These are phyloP conservation scores for Verticillium alfalfae DNA, from an alignment of 2,329 filamentous ascomycete species.

Conservation along the genomic window DNA sequence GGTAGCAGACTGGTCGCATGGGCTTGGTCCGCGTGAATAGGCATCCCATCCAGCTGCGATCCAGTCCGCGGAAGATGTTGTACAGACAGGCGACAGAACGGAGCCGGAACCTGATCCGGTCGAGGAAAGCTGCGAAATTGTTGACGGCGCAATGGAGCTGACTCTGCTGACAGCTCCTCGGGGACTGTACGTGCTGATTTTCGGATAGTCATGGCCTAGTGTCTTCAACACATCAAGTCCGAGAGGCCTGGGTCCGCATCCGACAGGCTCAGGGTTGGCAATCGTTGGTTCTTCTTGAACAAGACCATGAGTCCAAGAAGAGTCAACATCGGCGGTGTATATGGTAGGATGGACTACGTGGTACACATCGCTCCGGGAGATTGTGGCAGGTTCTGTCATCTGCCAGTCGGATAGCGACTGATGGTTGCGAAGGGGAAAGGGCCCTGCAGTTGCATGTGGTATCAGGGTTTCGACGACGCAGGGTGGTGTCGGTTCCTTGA, in stretches of 20 bases:
- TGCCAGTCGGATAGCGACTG: conserved; percentile 4
- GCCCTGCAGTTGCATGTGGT: background rate
- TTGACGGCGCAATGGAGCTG: conserved; percentile 14
- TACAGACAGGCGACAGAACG: conserved; percentile 21
- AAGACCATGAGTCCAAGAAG: conserved; percentile 3
- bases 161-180: conserved; percentile 19
- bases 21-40: conserved; percentile 17
- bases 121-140: conserved; percentile 17
- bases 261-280: background rate
- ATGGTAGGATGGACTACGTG: background rate
- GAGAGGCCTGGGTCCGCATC: background rate
- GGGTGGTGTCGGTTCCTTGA: background rate
- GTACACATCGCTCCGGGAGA: background rate
- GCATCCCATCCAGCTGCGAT: conserved; percentile 5
- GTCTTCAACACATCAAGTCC: background rate
- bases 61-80: conserved; percentile 16
- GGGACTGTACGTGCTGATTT: conserved; percentile 6
- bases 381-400: background rate
- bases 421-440: background rate
- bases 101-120: conserved; percentile 14
- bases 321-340: background rate
- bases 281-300: background rate
- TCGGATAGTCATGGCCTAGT: background rate
- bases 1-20: conserved; percentile 8
- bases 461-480: background rate